Base-by-base conservation (phyloP, 2,329 filamentous ascomycete species). In the Arachnomyces sp. region DNA sequence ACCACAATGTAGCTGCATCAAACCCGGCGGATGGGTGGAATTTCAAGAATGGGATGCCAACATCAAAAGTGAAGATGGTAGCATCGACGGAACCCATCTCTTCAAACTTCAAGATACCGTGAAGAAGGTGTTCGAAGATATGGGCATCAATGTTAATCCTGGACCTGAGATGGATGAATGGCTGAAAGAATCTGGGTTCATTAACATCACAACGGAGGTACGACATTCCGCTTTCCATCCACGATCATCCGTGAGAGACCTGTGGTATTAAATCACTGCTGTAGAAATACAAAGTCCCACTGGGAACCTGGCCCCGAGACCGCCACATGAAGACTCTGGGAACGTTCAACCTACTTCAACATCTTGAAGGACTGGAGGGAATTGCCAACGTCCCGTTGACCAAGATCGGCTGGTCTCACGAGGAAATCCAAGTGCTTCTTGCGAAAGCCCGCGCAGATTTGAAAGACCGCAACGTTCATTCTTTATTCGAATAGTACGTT, bases 1-100 rank as follows among this genome's bases (percentile, higher is more conserved):
- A 34, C 4, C 2, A 11, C 12, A n/a, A 36, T 14, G 17, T 45
- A 52, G 29, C 14, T 40, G 47, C 31, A 29, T 47, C 3, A 18
- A 40, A n/a, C 45, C 49, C 15, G 47, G 45, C 1, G 45, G 43
- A 43, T 25, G 51, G 53, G 2, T 56, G 53, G 28, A 49, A 36
- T 28, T 36, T 51, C 12, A 51, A 55, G 30, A 51, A 55, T 30
- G 45, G 46, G 34, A 37, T 28, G 34, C 17, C 34, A 18, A 28
- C 7, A 37, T 37, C 9, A 6, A 8, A 6, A 37, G 34, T 28
- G 34, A 37, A n/a, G 34, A 37, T 13, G 25, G 25, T 28, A 28
- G 16, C 34, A 2, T 39, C 13, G 16, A 39, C 11, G 37, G 16
- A 13, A 40, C 31, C 12, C 11, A 11, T 28, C 31, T 34, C 38